Evolutionary conservation across 805 yeast species (phyloP), one percentile per base, ranked within the genome.

Genomic region (Saccharomycopsis fermentans): DNA sequence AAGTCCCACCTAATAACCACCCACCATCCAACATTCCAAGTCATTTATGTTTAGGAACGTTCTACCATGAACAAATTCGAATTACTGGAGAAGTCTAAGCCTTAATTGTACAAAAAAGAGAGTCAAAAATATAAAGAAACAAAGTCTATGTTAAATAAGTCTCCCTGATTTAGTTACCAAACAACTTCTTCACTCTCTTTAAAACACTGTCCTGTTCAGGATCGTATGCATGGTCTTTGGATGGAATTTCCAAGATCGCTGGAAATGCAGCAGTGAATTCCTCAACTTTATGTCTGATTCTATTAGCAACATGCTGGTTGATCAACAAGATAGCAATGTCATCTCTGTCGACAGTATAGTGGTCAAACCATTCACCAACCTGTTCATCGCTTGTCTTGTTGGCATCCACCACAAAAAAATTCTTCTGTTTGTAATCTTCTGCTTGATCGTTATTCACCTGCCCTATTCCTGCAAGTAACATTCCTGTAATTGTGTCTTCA

Each of bases 151-250:
- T 35, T 16, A 35, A 27, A 37, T 14, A 35, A 53, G 5, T 21
- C 24, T 21, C 40, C 50, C 17, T 12, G 26, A 29, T 35, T 64
- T 77, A 90, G 74, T 94, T 98, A 52, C 99, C 98, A 75, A 92
- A 91, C 63, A 94, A 75, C 70, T 96, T 84, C 77, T 96, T 86
- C 36, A 94, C 99, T 71, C 96, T 87, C 74, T 92, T 85, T 73
- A 94, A 79, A 47, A 94, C 90, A 21, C 96, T 86, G 73, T 94
- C 99, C 82, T 92, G 94, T 71, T 92, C 98, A 21, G 99, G 99
- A 71, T 94, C 96, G 71, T 94, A 94, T 24, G 99, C 98, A 71
- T 94, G 98, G 69, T 94, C 99, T 76, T 94, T 94, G 16, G 97
- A 90, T 29, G 99, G 99, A 62, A 94, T 94, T 74, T 94, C 99